These are phyloP conservation scores for Tylopilus sp. DNA, from an alignment of 1,284 basidiomycete species.

Conservation along the genomic window DNA sequence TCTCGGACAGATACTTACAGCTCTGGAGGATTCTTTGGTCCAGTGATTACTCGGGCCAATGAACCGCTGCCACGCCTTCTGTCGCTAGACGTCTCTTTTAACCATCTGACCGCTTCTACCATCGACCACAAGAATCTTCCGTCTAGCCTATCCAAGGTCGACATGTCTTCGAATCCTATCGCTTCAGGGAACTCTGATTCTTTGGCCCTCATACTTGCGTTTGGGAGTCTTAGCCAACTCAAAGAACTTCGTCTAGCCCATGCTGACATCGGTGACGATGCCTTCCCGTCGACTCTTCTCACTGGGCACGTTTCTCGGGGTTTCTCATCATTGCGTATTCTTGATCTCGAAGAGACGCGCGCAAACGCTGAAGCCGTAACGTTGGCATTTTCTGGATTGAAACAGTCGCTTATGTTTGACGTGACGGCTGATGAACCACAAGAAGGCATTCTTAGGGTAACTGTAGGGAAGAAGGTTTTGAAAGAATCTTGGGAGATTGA, in stretches of 20 bases:
- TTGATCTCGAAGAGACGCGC: slow-evolving; percentile 64
- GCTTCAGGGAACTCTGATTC: slow-evolving; percentile 30
- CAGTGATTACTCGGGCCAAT: slow-evolving; percentile 54
- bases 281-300: slow-evolving; percentile 48
- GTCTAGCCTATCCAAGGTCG: slow-evolving; percentile 41
- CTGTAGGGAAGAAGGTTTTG: slow-evolving; percentile 63
- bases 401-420: slow-evolving; percentile 52
- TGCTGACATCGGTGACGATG: slow-evolving; percentile 54
- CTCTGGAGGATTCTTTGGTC: slow-evolving; percentile 56
- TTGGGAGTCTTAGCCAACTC: slow-evolving; percentile 49
- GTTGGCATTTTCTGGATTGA: slow-evolving; percentile 41
- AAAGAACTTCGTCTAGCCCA: slow-evolving; percentile 54
- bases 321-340: slow-evolving; percentile 49
- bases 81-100: slow-evolving; percentile 57
- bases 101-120: slow-evolving; percentile 49
- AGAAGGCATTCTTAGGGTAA: slow-evolving; percentile 48
- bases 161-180: slow-evolving; percentile 54
- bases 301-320: slow-evolving; percentile 19
- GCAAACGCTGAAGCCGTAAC: slow-evolving; percentile 45
- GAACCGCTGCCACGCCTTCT: slow-evolving; percentile 59
- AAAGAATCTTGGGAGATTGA: slow-evolving; percentile 75
- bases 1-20: slow-evolving; percentile 30
- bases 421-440: slow-evolving; percentile 48
- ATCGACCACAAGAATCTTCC: slow-evolving; percentile 54
- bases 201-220: slow-evolving; percentile 29